Conservation (phyloP, 768 basidiomycete species). For the Cystobasidium ongulense region DNA sequence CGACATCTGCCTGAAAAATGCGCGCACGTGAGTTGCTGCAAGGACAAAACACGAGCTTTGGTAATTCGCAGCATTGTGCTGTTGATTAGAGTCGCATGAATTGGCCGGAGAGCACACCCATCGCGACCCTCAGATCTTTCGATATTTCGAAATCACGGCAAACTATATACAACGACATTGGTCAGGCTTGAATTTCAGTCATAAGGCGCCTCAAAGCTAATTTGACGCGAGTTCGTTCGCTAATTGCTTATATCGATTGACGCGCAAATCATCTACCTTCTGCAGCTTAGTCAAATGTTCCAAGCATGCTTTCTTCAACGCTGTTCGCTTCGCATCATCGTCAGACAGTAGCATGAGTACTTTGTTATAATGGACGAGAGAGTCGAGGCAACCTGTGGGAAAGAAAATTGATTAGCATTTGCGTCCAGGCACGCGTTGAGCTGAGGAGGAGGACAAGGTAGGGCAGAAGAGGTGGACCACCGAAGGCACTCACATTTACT, state of each 20-base stretch:
- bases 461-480: not conserved
- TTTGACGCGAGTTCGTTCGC: not conserved
- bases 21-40: not conserved
- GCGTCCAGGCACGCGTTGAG: too few relatives aligned
- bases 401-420: too few relatives aligned
- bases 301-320: not conserved
- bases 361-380: conserved; percentile 1
- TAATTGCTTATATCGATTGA: conserved; percentile 27
- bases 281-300: not conserved
- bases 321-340: not conserved
- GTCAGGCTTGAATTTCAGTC: too few relatives aligned
- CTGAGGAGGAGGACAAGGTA: not conserved
- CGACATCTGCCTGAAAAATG: conserved; percentile 35
- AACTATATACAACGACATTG: too few relatives aligned
- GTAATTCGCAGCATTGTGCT: too few relatives aligned
- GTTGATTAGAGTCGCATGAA: too few relatives aligned
- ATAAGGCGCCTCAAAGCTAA: not conserved
- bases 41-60: not conserved
- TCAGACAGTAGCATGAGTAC: not conserved
- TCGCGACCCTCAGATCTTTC: too few relatives aligned
- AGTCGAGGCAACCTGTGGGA: conserved; percentile 21
- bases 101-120: too few relatives aligned
- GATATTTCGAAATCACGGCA: too few relatives aligned
- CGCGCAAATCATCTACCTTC: conserved; percentile 1
- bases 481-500: conserved; percentile 56